Evolutionary conservation across 2,329 filamentous ascomycete genomes (phyloP).

Genomic region (Aureobasidium sp.): DNA sequence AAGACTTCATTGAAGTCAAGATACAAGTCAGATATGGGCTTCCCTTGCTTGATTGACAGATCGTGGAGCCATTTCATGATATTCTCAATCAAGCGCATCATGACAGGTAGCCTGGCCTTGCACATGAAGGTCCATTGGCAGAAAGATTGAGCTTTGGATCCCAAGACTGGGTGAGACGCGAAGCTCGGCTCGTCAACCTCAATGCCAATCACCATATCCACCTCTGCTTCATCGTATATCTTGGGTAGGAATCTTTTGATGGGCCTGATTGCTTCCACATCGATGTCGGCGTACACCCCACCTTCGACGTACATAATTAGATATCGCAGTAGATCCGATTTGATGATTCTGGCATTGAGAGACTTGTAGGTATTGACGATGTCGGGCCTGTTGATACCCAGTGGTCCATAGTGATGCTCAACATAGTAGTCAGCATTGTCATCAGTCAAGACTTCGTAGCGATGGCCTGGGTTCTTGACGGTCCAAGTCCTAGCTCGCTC

Average conservation of each 20-base stretch:
- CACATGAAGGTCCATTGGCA: slow-evolving; percentile 66
- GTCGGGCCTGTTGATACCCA: slow-evolving; percentile 56
- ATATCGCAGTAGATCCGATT: slow-evolving; percentile 55
- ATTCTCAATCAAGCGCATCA: slow-evolving; percentile 57
- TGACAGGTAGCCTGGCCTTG: slow-evolving; percentile 56
- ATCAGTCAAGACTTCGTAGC: slow-evolving; percentile 64
- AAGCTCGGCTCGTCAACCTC: slow-evolving; percentile 61
- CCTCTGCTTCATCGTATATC: slow-evolving; percentile 48
- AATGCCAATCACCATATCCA: slow-evolving; percentile 59
- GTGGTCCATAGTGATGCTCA: slow-evolving; percentile 57
- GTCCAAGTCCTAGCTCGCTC: slow-evolving; percentile 56
- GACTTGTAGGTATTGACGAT: slow-evolving; percentile 52
- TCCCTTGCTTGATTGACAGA: slow-evolving; percentile 48
- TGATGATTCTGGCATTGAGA: slow-evolving; percentile 54
- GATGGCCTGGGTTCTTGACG: slow-evolving; percentile 54
- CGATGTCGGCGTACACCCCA: slow-evolving; percentile 50
- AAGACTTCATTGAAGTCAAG: slow-evolving; percentile 63
- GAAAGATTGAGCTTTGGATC: slow-evolving; percentile 58
- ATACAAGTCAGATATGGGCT: slow-evolving; percentile 47
- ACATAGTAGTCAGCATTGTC: slow-evolving; percentile 59
- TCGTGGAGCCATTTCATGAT: slow-evolving; percentile 56
- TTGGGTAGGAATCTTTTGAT: slow-evolving; percentile 50
- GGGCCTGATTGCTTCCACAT: slow-evolving; percentile 45
- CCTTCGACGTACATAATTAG: slow-evolving; percentile 58
- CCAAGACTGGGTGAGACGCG: slow-evolving; percentile 52